A percentile compares a stretch with the other conserved stretches of the same genome.
Conservation (phyloP, 495 filamentous ascomycete genomes). For the Hypoxylon perforatum region DNA sequence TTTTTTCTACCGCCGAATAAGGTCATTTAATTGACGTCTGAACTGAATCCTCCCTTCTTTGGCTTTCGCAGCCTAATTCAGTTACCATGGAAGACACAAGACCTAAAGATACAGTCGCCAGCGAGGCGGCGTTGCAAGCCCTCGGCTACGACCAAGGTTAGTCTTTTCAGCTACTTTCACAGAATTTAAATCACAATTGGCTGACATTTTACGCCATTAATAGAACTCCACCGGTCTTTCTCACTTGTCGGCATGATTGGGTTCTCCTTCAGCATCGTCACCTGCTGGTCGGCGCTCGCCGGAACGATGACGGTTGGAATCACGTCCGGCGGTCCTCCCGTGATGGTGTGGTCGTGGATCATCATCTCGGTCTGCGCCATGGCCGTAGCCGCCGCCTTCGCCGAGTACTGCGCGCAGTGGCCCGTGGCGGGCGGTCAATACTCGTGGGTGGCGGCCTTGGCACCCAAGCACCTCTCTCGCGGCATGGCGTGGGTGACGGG, state of each 20-base stretch:
- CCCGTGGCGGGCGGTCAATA: not conserved
- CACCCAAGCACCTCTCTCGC: not conserved
- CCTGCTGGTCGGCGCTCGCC: not conserved
- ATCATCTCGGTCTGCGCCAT: not conserved
- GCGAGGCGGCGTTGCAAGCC: not conserved
- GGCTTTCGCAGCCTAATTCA: not conserved
- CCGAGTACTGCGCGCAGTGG: not conserved
- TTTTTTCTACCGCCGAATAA: not conserved
- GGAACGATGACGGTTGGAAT: not conserved
- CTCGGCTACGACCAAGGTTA: not conserved
- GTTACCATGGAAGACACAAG: not conserved
- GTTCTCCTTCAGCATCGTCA: constrained; percentile 1
- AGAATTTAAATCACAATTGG: not conserved
- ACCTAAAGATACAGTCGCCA: not conserved
- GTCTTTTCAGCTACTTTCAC: not conserved
- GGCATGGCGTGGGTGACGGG: not conserved
- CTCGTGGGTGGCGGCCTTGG: not conserved
- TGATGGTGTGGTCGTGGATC: not conserved
- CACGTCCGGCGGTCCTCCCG: not conserved
- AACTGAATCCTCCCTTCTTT: not conserved
- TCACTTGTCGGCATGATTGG: not conserved
- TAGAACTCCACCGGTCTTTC: not conserved
- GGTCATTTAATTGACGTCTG: not conserved
- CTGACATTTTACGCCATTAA: not conserved
- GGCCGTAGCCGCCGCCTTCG: not conserved